Evolutionary conservation across 1,284 basidiomycete genomes (phyloP).

Genomic region (Trichosporon ovoides): DNA sequence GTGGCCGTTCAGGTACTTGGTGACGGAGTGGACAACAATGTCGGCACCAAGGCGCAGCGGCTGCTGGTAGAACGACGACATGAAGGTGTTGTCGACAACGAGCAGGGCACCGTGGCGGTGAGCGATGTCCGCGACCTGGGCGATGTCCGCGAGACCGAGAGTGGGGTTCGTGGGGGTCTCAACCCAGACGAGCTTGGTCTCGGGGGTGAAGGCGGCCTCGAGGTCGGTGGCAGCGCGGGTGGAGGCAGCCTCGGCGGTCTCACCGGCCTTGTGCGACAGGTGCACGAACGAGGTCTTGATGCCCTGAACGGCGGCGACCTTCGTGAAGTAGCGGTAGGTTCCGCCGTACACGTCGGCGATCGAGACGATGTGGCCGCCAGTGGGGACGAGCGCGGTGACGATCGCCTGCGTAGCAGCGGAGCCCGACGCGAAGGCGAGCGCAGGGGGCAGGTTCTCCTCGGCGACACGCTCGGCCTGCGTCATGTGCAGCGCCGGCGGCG

Average conservation of each 20-base stretch:
- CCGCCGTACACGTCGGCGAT: constrained; percentile 93
- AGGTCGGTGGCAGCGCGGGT: constrained; percentile 9
- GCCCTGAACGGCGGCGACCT: constrained; percentile 64
- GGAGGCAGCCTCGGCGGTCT: constrained; percentile 12
- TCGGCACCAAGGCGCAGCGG: constrained; percentile 61
- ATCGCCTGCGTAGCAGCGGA: constrained; percentile 81
- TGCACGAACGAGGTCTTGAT: constrained; percentile 80
- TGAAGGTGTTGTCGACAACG: constrained; percentile 80
- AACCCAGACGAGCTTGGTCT: constrained; percentile 80
- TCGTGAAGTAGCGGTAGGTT: constrained; percentile 76
- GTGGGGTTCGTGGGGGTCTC: constrained; percentile 95
- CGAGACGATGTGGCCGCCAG: constrained; percentile 70
- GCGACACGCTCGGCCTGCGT: constrained; percentile 10
- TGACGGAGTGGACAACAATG: constrained; percentile 52
- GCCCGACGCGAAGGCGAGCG: constrained; percentile 78
- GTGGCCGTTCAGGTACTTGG: constrained; percentile 89
- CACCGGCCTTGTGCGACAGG: constrained; percentile 45
- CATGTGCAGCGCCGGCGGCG: constrained; percentile 11
- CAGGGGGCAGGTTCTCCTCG: constrained; percentile 16
- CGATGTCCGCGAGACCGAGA: constrained; percentile 55
- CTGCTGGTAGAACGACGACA: constrained; percentile 85
- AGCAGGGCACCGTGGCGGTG: constrained; percentile 17
- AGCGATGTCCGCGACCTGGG: constrained; percentile 15
- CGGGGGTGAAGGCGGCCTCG: constrained; percentile 8
- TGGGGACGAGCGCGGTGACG: constrained; percentile 33